These are phyloP conservation scores for Lolium rigidum DNA, from an alignment of 176 grass and related monocot species.

Conservation along the genomic window DNA sequence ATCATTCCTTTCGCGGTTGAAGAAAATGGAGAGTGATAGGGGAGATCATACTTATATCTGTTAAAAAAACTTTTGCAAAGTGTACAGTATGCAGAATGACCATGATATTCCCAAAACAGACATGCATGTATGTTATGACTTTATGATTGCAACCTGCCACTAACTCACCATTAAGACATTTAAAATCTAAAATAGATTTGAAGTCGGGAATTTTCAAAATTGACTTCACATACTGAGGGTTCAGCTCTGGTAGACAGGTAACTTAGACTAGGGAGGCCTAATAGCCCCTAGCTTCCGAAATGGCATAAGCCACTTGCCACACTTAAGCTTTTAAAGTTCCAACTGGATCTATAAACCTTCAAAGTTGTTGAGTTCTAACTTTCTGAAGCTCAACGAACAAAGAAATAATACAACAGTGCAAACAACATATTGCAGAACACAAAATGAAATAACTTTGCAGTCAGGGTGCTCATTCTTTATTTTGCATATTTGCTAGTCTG, in stretches of 20 bases:
- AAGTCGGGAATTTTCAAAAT: not conserved
- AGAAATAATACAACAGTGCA: not conserved
- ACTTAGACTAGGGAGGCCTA: not conserved
- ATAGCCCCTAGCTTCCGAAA: not conserved
- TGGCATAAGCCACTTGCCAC: not conserved
- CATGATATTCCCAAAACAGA: not conserved
- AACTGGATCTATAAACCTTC: not conserved
- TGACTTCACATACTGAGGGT: not conserved
- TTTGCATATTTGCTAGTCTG: conserved; percentile 19
- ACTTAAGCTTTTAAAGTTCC: not conserved
- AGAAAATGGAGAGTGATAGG: not conserved
- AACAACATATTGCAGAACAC: conserved; percentile 7
- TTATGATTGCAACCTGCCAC: not conserved
- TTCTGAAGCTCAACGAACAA: not conserved
- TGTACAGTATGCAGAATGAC: not conserved
- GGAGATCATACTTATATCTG: not conserved
- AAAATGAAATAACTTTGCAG: conserved; percentile 32
- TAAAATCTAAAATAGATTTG: not conserved
- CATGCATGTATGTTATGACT: not conserved
- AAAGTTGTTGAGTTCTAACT: not conserved
- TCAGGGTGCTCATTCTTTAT: conserved; percentile 5
- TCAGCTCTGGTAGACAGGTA: not conserved
- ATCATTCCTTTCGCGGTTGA: not conserved
- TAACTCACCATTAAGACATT: not conserved
- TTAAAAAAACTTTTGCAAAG: not conserved